Evolutionary conservation across 2,329 filamentous ascomycete genomes (phyloP), one percentile per base, ranked within the genome.

Genomic region (Mycosphaerella sp.): DNA sequence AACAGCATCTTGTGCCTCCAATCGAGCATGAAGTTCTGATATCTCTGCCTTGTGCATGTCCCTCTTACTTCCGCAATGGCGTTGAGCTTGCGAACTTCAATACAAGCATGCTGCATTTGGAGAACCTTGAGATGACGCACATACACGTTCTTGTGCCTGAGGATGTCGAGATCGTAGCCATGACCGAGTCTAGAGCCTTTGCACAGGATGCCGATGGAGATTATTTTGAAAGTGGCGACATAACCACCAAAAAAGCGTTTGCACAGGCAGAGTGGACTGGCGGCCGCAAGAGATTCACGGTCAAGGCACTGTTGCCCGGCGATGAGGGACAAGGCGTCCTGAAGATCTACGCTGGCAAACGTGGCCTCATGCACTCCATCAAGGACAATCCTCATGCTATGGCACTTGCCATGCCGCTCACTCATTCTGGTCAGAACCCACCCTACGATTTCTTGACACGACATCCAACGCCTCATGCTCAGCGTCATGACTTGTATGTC

Each of bases 401-500:
- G 48, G 90, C 91, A 0, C 84, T 97, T 58, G 83, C 89, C 3
- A 72, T 98, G n/a, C 91, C 93, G 0, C 83, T 98, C 45, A 80
- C 89, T 34, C 93, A 98, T 69, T 85, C 82, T 0, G 93, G 93
- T 53, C 86, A 91, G 61, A 98, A 98, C 65, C 93, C 93, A 2
- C 81, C 87, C 0, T 98, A 95, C 69, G 89, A 95, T 53, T 98
- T 97, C 69, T 79, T 96, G 41, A 86, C 85, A 35, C 82, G 93
- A 4, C 93, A 98, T 67, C 94, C 94, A 6, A 98, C 93, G 2
- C 93, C 93, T 7, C 93, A 98, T 68, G 93, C 93, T n/a, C 89
- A 95, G 66, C 82, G 91, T 37, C 90, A 98, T 69, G 93, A 98
- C 67, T 84, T 98, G 52, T 98, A 98, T 69, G 87, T 98, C 57